A percentile compares a stretch with the other conserved stretches of the same genome.
These are phyloP conservation scores for Sclerotinia minor DNA, from an alignment of 2,329 filamentous ascomycete species.

Conservation along the genomic window DNA sequence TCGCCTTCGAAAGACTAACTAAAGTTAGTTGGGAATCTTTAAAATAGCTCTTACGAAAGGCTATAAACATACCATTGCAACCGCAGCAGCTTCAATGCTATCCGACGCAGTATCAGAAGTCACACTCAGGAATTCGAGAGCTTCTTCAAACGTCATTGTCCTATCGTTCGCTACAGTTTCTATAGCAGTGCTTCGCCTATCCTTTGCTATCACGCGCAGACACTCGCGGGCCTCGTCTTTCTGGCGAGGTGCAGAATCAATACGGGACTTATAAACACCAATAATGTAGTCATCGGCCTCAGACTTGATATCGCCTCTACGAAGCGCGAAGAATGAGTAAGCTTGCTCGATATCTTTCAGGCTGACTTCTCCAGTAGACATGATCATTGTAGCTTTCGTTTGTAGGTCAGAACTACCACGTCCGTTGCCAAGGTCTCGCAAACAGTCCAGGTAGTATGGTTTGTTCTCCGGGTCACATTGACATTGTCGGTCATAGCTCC, in stretches of 20 bases:
- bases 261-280: constrained; percentile 58
- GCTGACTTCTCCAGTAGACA: constrained; percentile 58
- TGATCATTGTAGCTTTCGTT: constrained; percentile 56
- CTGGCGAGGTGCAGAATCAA: constrained; percentile 54
- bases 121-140: constrained; percentile 59
- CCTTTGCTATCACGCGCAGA: constrained; percentile 60
- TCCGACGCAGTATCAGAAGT: constrained; percentile 38
- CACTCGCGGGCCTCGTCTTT: constrained; percentile 57
- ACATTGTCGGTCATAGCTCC: constrained; percentile 62
- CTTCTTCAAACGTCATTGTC: constrained; percentile 62
- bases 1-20: constrained; percentile 38
- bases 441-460: constrained; percentile 64
- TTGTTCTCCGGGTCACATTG: constrained; percentile 54
- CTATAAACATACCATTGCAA: constrained; percentile 38
- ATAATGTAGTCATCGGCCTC: constrained; percentile 60
- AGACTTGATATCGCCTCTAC: constrained; percentile 44
- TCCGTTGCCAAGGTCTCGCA: constrained; percentile 59
- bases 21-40: constrained; percentile 19
- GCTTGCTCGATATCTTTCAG: constrained; percentile 57
- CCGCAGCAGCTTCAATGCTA: constrained; percentile 40
- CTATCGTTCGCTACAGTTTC: constrained; percentile 56
- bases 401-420: constrained; percentile 54
- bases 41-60: too few species aligned
- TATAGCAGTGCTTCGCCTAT: constrained; percentile 58
- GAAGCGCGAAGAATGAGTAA: constrained; percentile 59